Evolutionary conservation across 441 rosid genomes (phyloP).

Genomic region (Jatropha multifida): DNA sequence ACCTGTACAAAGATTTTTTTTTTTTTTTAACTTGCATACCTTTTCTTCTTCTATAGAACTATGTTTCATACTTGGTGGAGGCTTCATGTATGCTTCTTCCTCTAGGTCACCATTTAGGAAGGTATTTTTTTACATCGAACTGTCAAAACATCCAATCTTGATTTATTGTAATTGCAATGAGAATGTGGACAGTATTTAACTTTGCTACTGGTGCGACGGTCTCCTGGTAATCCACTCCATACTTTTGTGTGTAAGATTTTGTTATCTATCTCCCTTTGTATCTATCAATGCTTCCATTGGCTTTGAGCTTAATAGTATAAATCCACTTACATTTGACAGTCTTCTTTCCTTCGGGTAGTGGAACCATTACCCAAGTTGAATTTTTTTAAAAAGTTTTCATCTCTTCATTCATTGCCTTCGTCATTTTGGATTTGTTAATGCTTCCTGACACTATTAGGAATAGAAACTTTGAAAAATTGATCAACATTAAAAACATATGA

Average conservation of each 20-base stretch:
- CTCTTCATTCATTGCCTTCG: conserved; percentile 31
- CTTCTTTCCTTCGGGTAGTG: conserved; percentile 3
- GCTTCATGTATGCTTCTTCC: too few species aligned
- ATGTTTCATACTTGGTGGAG: too few species aligned
- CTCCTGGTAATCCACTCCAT: background rate
- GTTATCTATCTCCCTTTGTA: background rate
- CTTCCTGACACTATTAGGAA: background rate
- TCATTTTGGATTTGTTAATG: conserved; percentile 29
- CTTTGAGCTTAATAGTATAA: background rate
- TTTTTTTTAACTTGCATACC: too few species aligned
- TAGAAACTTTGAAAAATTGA: background rate
- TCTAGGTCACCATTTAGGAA: too few species aligned
- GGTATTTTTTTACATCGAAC: too few species aligned
- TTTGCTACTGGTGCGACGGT: too few species aligned
- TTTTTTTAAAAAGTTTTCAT: conserved; percentile 12
- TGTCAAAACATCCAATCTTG: too few species aligned
- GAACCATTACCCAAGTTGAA: background rate
- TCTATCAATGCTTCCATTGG: background rate
- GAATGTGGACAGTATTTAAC: too few species aligned
- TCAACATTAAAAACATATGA: background rate
- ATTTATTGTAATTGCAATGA: too few species aligned
- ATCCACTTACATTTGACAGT: background rate
- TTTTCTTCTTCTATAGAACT: too few species aligned
- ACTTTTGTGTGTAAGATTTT: too few species aligned
- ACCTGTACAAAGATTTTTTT: too few species aligned